Evolutionary conservation across 169 alveolate genomes (phyloP).

Genomic region (Eimeria acervulina): DNA sequence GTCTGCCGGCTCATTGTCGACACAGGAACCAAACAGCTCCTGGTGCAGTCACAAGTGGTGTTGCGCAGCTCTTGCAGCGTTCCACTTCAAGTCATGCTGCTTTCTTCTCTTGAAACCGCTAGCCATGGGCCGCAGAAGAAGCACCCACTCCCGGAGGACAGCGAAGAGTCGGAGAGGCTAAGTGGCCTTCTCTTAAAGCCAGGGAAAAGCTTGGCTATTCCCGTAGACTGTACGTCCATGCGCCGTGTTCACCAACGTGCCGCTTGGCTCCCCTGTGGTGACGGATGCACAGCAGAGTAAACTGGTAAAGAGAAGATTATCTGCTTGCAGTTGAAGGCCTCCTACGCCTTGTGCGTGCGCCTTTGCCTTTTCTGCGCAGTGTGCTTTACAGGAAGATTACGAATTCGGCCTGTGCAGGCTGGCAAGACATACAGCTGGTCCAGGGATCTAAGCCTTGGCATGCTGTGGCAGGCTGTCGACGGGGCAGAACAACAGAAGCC

Average conservation of each 20-base stretch:
- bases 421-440: slow-evolving; percentile 72
- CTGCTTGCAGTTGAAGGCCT: not conserved
- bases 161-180: not conserved
- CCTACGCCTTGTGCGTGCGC: not conserved
- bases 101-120: slow-evolving; percentile 1
- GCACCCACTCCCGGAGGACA: not conserved
- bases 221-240: slow-evolving; percentile 69
- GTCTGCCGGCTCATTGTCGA: slow-evolving; percentile 78
- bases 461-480: slow-evolving; percentile 67
- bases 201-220: slow-evolving; percentile 75
- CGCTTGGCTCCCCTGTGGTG: not conserved
- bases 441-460: slow-evolving; percentile 54
- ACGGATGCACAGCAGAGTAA: not conserved
- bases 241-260: not conserved
- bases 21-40: slow-evolving; percentile 66
- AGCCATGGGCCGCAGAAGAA: not conserved
- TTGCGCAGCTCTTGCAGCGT: slow-evolving; percentile 70
- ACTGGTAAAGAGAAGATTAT: not conserved
- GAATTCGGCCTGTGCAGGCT: slow-evolving; percentile 74
- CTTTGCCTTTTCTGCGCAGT: slow-evolving; percentile 5
- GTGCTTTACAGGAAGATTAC: slow-evolving; percentile 59
- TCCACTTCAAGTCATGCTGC: slow-evolving; percentile 66
- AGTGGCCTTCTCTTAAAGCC: slow-evolving; percentile 8
- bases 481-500: slow-evolving; percentile 16
- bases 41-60: slow-evolving; percentile 80